phyloP scores from a whole-genome alignment of 1,139 yeast genomes.

The Taiozyma sp. region DNA sequence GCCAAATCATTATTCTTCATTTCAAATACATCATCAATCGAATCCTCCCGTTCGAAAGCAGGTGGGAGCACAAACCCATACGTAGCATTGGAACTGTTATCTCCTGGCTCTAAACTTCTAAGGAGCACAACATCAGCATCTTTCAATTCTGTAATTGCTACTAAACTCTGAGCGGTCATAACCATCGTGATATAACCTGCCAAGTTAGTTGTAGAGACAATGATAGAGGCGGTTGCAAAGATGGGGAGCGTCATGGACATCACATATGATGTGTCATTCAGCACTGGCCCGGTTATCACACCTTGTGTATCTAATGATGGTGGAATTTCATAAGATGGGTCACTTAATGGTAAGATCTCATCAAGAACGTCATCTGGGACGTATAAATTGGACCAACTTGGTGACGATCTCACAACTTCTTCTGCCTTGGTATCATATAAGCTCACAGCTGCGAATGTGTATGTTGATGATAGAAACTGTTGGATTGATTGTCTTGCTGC shows the following conservation, averaged over 20 bases:
- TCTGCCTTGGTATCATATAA: constrained; percentile 53
- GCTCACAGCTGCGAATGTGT: constrained; percentile 59
- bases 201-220: constrained; percentile 51
- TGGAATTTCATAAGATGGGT: constrained; percentile 39
- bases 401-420: constrained; percentile 33
- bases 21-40: not conserved
- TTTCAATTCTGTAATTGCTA: constrained; percentile 41
- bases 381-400: constrained; percentile 32
- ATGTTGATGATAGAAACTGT: constrained; percentile 60
- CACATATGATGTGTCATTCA: constrained; percentile 33
- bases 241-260: constrained; percentile 55
- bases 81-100: constrained; percentile 24
- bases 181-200: constrained; percentile 73
- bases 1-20: constrained; percentile 30
- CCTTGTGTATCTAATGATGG: constrained; percentile 35
- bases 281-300: constrained; percentile 56
- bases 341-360: constrained; percentile 48
- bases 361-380: constrained; percentile 27
- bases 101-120: constrained; percentile 27
- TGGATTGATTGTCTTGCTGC: constrained; percentile 37
- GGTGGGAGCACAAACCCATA: constrained; percentile 35
- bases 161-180: constrained; percentile 52
- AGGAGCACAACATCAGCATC: constrained; percentile 36
- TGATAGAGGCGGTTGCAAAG: constrained; percentile 66
- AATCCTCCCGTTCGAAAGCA: not conserved